Conservation (phyloP, 225 moss, liverwort and hornwort species). For the Takakia lepidozioides region DNA sequence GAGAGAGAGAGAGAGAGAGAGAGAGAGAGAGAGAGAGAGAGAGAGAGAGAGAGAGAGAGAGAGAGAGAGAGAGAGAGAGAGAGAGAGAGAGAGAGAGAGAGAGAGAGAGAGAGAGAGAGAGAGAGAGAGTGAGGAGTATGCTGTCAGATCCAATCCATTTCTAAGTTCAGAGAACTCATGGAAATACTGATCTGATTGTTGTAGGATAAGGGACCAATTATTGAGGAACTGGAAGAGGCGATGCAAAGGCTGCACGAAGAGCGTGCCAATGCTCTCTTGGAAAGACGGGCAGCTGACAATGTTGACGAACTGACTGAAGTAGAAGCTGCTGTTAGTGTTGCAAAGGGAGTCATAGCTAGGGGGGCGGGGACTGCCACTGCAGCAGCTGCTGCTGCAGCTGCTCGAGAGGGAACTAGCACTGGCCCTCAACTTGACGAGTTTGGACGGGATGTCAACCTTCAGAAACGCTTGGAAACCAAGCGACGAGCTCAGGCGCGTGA, state of each 20-base stretch:
- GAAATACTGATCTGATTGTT: too few relatives aligned
- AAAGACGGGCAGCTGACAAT: slow-evolving; percentile 79
- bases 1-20: too few relatives aligned
- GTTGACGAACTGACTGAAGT: slow-evolving; percentile 83
- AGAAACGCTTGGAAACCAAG: slow-evolving; percentile 81
- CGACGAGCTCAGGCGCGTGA: slow-evolving; percentile 74
- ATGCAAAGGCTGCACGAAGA: slow-evolving; percentile 98
- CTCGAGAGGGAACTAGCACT: slow-evolving; percentile 44
- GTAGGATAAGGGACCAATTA: slow-evolving; percentile 89
- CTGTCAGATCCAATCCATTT: too few relatives aligned
- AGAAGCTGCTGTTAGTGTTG: slow-evolving; percentile 74
- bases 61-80: too few relatives aligned
- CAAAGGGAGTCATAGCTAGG: slow-evolving; percentile 65
- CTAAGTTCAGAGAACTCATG: too few relatives aligned
- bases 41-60: too few relatives aligned
- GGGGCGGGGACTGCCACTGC: slow-evolving; percentile 69
- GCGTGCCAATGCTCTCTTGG: slow-evolving; percentile 83
- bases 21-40: too few relatives aligned
- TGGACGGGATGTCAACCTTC: slow-evolving; percentile 93
- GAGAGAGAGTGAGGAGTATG: too few relatives aligned
- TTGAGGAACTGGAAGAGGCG: slow-evolving; percentile 95
- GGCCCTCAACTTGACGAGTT: slow-evolving; percentile 85
- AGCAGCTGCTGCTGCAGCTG: slow-evolving; percentile 62
- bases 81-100: too few relatives aligned
- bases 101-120: too few relatives aligned